Base-by-base conservation (phyloP, 345 rosid species). In the Brassica cretica region DNA sequence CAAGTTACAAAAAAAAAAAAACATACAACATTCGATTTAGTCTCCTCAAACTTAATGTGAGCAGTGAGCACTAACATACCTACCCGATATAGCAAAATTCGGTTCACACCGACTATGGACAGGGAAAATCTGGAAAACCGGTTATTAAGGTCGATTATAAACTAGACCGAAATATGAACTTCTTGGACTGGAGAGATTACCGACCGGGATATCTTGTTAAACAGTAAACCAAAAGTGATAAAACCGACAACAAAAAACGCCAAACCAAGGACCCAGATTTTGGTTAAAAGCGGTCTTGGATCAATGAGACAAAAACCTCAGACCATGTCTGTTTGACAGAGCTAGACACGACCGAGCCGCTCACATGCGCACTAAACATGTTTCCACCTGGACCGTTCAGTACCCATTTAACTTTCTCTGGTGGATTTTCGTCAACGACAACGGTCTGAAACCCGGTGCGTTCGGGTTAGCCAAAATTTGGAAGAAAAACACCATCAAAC, bases 371-470 rank as follows among this genome's bases (percentile, higher is more conserved):
- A 19, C 76, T 85, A 86, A 87, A 88, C 30, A 30, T 29, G 64
- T 68, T 78, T 65, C 84, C 88, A 11, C 84, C 64, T 5, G 83
- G 79, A 73, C 89, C 84, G 15, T 77, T 77, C 44, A 88, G 85
- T 68, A 90, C 90, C 92, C 95, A 88, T 59, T 88, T 88, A 8
- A 86, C 80, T 80, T 81, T 83, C 51, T 72, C 59, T 0, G 91
- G 88, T 8, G 83, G 85, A 49, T 33, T 80, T 68, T 81, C 73
- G 64, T 75, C 67, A 19, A 73, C 44, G 61, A 62, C 78, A 46
- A 70, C 69, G 18, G 71, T 12, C n/a, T 14, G 56, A 37, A 64
- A 51, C 16, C 56, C 46, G 35, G 62, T 35, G 30, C 7, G n/a
- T 49, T 63, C 53, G 6, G 75, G 37, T 63, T 68, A 53, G 25